Evolutionary conservation across 768 basidiomycete species (phyloP), one percentile per base, ranked within the genome.

Genomic region (Jaapia argillacea): DNA sequence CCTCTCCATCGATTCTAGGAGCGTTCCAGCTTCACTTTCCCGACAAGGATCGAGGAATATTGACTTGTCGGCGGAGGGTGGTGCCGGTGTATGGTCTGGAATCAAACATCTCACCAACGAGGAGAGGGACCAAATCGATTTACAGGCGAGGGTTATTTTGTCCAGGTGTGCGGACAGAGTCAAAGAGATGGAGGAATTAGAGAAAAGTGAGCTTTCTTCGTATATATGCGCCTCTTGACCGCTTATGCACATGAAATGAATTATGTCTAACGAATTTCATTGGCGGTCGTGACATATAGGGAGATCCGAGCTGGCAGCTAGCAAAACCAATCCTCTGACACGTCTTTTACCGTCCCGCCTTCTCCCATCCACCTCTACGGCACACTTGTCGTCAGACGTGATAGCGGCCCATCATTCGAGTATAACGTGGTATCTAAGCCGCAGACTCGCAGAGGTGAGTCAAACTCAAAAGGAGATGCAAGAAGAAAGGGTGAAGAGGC

Each of bases 41-140:
- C 74, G 77, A 23, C 75, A 76, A 53, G 50, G 68, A 13, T 61
- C 63, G 31, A 71, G 74, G 36, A 72, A 58, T 36, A 62, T 86
- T 43, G 81, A 88, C 63, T 54, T 86, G 10, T 62, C 54, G 37
- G 63, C 57, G 20, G 65, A 65, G 16, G 44, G 48, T 14, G 48
- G 45, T 42, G 57, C 72, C 38, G 62, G 68, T 46, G 64, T 70
- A 47, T 87, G 83, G 84, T 60, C 70, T 14, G 72, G 73, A 42
- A 67, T 88, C 41, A 77, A 75, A 48, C 67, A 81, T 54, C 72
- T 99, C 4, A 79, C 79, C 6, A 92, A 97, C 56, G 79, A 88
- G 49, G 93, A 99, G 60, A 72, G 93, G 48, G 93, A 97, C 63
- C 90, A 96, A 64, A 87, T 99, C 42, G 96, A 99, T 70, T 65